Base-by-base conservation (phyloP, 176 grass and related monocot species). In the Pharus latifolius region DNA sequence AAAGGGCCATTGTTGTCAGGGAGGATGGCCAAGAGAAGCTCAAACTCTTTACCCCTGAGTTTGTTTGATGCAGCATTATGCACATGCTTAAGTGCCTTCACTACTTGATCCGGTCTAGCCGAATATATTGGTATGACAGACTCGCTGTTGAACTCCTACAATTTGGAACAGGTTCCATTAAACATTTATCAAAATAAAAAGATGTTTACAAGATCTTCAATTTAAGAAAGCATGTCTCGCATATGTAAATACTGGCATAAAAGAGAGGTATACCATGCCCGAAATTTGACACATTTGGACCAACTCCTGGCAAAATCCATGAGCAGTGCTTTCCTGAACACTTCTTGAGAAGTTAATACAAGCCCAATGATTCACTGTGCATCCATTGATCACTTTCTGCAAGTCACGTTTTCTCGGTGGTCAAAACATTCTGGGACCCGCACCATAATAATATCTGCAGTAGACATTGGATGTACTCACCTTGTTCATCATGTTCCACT, bases 401-500 rank as follows among this genome's bases (percentile, higher is more conserved):
- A 69, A 18, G 45, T 15, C 41, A 35, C 56, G 3, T 38, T 43
- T 34, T 63, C 57, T 70, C 27, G 52, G 34, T n/a, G 24, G 15
- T 51, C 2, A 49, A 40, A 15, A 60, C 13, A 15, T 34, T 19
- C 32, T 3, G 23, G 29, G 18, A 60, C 11, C 13, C 15, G 8
- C 27, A 24, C 20, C 15, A 34, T 24, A 25, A 9, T 20, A 38
- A 30, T 15, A 72, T 18, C 9, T 72, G 49, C 30, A 52, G 51
- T 17, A 37, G 30, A 73, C 23, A n/a, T n/a, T 28, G 7, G 33
- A 26, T 30, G 33, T n/a, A n/a, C 15, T 54, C 62, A 67, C 88
- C 88, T 91, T 91, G 63, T 91, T 91, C 76, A 83, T 79, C 88
- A 91, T 91, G 69, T 91, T 86, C 88, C 83, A 91, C 63, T 87